Evolutionary conservation across 2,329 filamentous ascomycete species (phyloP).

Genomic region (Aspergillus ustus): DNA sequence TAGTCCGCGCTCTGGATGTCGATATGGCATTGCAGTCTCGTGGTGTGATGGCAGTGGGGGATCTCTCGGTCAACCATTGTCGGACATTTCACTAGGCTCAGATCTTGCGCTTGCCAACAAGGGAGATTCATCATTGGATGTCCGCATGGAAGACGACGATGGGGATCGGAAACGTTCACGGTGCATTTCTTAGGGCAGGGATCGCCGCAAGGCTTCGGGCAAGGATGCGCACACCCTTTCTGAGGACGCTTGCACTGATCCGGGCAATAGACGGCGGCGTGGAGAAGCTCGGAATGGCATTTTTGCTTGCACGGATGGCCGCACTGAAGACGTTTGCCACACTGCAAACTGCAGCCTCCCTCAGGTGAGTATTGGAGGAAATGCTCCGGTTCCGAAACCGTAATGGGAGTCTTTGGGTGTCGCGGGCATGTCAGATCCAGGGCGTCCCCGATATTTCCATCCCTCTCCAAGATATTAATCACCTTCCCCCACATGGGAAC

Average conservation of each 20-base stretch:
- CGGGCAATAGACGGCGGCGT: slow-evolving; percentile 47
- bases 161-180: slow-evolving; percentile 12
- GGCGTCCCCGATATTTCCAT: slow-evolving; percentile 53
- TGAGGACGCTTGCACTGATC: slow-evolving; percentile 44
- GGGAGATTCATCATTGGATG: slow-evolving; percentile 34
- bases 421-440: slow-evolving; percentile 65
- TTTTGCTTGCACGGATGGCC: slow-evolving; percentile 52
- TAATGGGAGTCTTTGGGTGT: slow-evolving; percentile 59
- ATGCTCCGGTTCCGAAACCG: slow-evolving; percentile 59
- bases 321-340: slow-evolving; percentile 50
- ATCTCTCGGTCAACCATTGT: slow-evolving; percentile 53
- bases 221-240: slow-evolving; percentile 48
- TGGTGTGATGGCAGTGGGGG: slow-evolving; percentile 60
- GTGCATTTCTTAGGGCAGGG: slow-evolving; percentile 44
- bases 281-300: slow-evolving; percentile 52
- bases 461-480: slow-evolving; percentile 54
- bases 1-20: slow-evolving; percentile 51
- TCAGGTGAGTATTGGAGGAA: slow-evolving; percentile 63
- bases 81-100: slow-evolving; percentile 54
- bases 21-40: slow-evolving; percentile 55
- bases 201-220: slow-evolving; percentile 47
- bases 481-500: slow-evolving; percentile 69
- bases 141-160: slow-evolving; percentile 29
- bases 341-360: slow-evolving; percentile 62
- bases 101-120: slow-evolving; percentile 51